phyloP scores from a whole-genome alignment of 2,329 filamentous ascomycete genomes.

The Neophaeococcomyces aloes region DNA sequence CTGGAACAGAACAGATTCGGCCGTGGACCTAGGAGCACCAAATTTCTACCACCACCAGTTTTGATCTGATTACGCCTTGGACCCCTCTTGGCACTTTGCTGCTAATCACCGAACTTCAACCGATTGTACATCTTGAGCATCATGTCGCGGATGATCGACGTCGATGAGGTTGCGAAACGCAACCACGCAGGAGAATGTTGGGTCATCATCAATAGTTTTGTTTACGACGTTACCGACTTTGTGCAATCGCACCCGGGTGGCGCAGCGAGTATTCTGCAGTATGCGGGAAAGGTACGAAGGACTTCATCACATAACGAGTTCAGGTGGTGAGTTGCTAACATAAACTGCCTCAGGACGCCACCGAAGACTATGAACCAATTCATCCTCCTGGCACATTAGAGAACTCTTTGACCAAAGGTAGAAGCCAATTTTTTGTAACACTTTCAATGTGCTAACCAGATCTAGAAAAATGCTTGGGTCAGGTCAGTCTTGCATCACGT shows the following conservation, averaged over 20 bases:
- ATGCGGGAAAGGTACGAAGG: constrained; percentile 74
- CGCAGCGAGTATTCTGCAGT: constrained; percentile 73
- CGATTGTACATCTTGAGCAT: too few species aligned
- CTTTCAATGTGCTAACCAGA: constrained; percentile 41
- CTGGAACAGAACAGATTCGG: too few species aligned
- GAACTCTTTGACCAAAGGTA: constrained; percentile 60
- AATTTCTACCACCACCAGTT: too few species aligned
- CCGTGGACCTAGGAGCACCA: too few species aligned
- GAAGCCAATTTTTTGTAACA: too few species aligned
- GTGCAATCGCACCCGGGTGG: constrained; percentile 80
- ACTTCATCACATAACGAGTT: too few species aligned
- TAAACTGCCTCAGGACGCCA: too few species aligned
- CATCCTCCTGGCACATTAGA: constrained; percentile 85
- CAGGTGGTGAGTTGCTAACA: too few species aligned
- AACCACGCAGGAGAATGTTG: constrained; percentile 78
- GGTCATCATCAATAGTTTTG: constrained; percentile 66
- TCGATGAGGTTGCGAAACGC: constrained; percentile 65
- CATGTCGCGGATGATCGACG: constrained; percentile 11
- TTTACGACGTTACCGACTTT: constrained; percentile 90
- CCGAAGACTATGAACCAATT: constrained; percentile 88
- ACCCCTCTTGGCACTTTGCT: too few species aligned
- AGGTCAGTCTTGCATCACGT: too few species aligned
- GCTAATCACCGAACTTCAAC: too few species aligned
- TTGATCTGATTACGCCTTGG: too few species aligned
- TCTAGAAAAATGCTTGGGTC: constrained; percentile 42